These are phyloP conservation scores for Polyplosphaeria fusca DNA, from an alignment of 495 filamentous ascomycete species.

Conservation along the genomic window DNA sequence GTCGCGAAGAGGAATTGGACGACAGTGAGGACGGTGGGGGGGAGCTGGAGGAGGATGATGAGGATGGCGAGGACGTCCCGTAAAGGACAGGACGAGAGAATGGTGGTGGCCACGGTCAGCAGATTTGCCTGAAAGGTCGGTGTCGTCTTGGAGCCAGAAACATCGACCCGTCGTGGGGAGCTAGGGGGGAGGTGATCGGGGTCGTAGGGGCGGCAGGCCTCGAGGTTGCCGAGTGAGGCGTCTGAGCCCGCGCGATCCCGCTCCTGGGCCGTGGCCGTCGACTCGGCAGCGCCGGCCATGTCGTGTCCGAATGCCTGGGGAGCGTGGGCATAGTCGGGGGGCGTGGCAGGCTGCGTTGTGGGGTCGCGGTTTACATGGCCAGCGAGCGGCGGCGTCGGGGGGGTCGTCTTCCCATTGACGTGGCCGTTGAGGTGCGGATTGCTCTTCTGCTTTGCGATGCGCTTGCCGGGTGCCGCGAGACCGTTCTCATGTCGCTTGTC, in stretches of 20 bases:
- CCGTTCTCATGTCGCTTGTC: conserved; percentile 88
- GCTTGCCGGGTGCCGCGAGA: conserved; percentile 77
- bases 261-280: conserved; percentile 6
- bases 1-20: conserved; percentile 92
- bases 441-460: conserved; percentile 66
- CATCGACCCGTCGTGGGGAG: conserved; percentile 11
- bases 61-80: conserved; percentile 96
- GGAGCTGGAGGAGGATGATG: conserved; percentile 95
- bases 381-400: conserved; percentile 43
- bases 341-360: conserved; percentile 32
- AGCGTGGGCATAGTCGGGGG: conserved; percentile 14
- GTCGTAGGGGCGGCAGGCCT: conserved; percentile 28
- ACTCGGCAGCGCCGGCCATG: conserved; percentile 18
- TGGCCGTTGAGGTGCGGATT: conserved; percentile 58
- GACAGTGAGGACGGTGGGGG: conserved; percentile 81
- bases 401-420: conserved; percentile 51
- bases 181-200: neutral
- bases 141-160: conserved; percentile 49
- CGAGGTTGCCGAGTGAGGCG: conserved; percentile 30
- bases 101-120: conserved; percentile 73
- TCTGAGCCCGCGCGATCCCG: conserved; percentile 23
- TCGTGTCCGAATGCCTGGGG: neutral
- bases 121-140: conserved; percentile 52
- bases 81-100: conserved; percentile 84
- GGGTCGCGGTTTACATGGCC: conserved; percentile 26